Evolutionary conservation across 1,284 basidiomycete species (phyloP).

Genomic region (Singerocomus rubriflavus): DNA sequence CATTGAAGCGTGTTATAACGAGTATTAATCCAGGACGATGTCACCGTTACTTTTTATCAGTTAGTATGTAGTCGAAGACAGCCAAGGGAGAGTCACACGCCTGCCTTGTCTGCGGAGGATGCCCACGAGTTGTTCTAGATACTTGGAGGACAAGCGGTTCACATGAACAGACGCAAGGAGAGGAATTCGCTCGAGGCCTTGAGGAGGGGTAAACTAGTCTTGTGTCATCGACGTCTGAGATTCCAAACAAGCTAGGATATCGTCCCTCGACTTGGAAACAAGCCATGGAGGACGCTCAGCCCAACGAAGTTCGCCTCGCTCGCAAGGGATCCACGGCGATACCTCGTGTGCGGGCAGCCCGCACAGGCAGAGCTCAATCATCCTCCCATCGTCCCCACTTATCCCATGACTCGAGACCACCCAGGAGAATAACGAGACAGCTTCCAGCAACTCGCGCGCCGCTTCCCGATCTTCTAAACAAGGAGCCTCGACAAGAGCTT

Average conservation of each 20-base stretch:
- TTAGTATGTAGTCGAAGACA: slow-evolving; percentile 9
- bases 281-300: slow-evolving; percentile 40
- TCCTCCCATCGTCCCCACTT: not conserved
- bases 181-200: slow-evolving; percentile 31
- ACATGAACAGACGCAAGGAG: slow-evolving; percentile 10
- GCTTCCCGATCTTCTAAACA: not conserved
- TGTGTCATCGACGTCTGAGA: slow-evolving; percentile 1
- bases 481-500: not conserved
- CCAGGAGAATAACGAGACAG: slow-evolving; percentile 2
- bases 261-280: not conserved
- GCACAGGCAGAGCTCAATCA: not conserved
- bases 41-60: slow-evolving; percentile 26
- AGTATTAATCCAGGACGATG: slow-evolving; percentile 32
- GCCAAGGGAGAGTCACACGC: slow-evolving; percentile 15
- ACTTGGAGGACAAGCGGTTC: slow-evolving; percentile 9
- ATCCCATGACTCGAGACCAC: not conserved
- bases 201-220: slow-evolving; percentile 11
- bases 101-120: slow-evolving; percentile 23
- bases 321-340: slow-evolving; percentile 35
- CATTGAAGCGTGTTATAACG: not conserved
- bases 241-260: slow-evolving; percentile 27
- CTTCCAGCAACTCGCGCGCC: not conserved
- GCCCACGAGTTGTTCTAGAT: slow-evolving; percentile 16
- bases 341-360: slow-evolving; percentile 28
- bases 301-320: slow-evolving; percentile 40